Percentiles rank a stretch among this genome's conserved stretches.
Conservation (phyloP, 2,329 filamentous ascomycete genomes). For the Fusarium acutatum region DNA sequence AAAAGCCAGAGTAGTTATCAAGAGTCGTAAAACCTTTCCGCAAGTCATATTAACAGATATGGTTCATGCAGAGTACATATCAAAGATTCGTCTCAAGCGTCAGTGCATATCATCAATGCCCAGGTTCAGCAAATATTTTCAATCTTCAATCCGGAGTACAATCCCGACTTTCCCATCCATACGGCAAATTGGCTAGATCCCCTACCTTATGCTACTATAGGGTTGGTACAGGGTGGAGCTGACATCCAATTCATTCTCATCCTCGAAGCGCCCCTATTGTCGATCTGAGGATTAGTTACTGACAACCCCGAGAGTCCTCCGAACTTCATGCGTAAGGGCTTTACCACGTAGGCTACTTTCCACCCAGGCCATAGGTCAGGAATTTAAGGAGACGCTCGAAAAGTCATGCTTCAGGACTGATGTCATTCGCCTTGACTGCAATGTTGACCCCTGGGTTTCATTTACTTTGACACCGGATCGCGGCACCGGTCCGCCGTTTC, state of each 20-base stretch:
- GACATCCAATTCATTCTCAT: not conserved
- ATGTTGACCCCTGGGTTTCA: not conserved
- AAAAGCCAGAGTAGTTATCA: not conserved
- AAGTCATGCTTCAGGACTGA: not conserved
- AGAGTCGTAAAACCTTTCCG: not conserved
- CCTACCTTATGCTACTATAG: not conserved
- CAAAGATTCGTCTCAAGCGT: not conserved
- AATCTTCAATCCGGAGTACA: not conserved
- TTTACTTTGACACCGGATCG: not conserved
- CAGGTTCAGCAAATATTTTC: not conserved
- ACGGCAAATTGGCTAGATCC: not conserved
- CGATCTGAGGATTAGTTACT: not conserved
- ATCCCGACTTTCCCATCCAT: constrained; percentile 8
- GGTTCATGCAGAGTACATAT: not conserved
- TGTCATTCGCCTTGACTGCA: not conserved
- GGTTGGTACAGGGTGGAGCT: constrained; percentile 1
- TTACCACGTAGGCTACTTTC: not conserved
- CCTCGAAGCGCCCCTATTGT: constrained; percentile 8
- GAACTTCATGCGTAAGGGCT: constrained; percentile 5
- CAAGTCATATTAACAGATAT: not conserved
- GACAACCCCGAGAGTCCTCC: constrained; percentile 25
- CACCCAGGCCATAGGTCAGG: not conserved
- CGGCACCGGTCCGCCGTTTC: not conserved
- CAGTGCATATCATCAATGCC: not conserved
- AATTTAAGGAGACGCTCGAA: not conserved